Evolutionary conservation across 352 stramenopile genomes (phyloP), one percentile per base, ranked within the genome.

Genomic region (Blastocystis sp.): DNA sequence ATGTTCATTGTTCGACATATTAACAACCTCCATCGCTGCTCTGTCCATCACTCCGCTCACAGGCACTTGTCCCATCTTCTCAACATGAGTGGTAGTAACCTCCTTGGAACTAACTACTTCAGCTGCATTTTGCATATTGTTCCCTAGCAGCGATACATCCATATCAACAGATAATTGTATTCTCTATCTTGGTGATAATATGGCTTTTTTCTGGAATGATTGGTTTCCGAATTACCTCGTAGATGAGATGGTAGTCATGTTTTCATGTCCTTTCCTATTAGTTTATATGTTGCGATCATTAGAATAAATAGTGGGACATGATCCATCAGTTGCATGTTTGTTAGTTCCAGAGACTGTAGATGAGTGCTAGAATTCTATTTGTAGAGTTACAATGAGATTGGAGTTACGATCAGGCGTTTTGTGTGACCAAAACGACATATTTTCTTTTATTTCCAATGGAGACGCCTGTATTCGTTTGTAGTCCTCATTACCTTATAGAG

Each of bases 1-100:
- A 56, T 83, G 71, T 21, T 83, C 39, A 24, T 65, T 83, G 54
- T 65, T 83, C 51, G 42, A 46, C 49, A 63, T 83, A 52, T 83
- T 32, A 24, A 83, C 46, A 21, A 83, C 58, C 43, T 83, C 46
- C 71, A 83, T 83, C 9, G 51, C 51, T 11, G 29, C 16, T 27
- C 65, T 29, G 35, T 83, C 71, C 49, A 65, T 66, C 6, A 39
- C 49, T 14, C 24, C 32, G 0, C 63, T 16, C 0, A 35, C 32
- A 16, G 54, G 24, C 6, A 65, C 49, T 24, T 83, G 46, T 14
- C 71, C 35, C 46, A 66, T 65, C 35, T 83, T 83, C 51, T 83
- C 46, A 16, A 83, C 12, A 32, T 65, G 19, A 21, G 24, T 1
- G 0, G 63, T n/a, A 19, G 16, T 12, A 21, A 35, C 5, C 16